Evolutionary conservation across 2,329 filamentous ascomycete species (phyloP), one percentile per base, ranked within the genome.

Genomic region (Escovopsis weberi): DNA sequence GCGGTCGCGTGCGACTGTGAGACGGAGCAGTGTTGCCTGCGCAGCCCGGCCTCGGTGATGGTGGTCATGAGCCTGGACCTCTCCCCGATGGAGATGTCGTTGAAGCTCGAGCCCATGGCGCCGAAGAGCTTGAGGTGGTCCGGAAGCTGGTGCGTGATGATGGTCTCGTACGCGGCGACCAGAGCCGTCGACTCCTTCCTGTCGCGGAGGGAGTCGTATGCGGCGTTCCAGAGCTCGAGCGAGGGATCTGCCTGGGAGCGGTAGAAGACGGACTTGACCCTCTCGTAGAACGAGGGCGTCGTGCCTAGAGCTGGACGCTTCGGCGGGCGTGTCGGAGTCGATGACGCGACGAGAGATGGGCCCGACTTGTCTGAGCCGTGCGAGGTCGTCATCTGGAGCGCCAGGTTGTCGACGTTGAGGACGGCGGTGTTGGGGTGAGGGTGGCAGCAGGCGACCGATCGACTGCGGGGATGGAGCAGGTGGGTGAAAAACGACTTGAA

Each of bases 81-180:
- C 38, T 53, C 52, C n/a, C 55, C 50, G 3, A 51, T 53, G 19
- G 42, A 46, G 36, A 48, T 50, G 26, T 48, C 43, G 11, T 49
- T 50, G 12, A 52, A 52, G 2, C 46, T 46, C 18, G 50, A 54
- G 45, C 55, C 53, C n/a, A 56, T 47, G 12, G 54, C 52, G 9
- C 47, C 48, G 6, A 50, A 47, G n/a, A 50, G 47, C 41, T 59
- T 60, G 26, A 59, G 44, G 19, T 51, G 43, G 37, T 59, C 55
- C 11, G 60, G 59, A 11, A 63, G 47, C 40, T 58, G 56, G 33
- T 62, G 56, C 2, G 56, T 51, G 37, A 63, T 50, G 38, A 63
- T 62, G 41, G 49, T 53, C 45, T 63, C 60, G 47, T 63, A 63
- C 3, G 59, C 55, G 10, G 56, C 45, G 3, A 61, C 59, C 9